A percentile compares a stretch with the other conserved stretches of the same genome.
These are phyloP conservation scores for Pythium rishiriense DNA, from an alignment of 352 stramenopile genomes.

Conservation along the genomic window DNA sequence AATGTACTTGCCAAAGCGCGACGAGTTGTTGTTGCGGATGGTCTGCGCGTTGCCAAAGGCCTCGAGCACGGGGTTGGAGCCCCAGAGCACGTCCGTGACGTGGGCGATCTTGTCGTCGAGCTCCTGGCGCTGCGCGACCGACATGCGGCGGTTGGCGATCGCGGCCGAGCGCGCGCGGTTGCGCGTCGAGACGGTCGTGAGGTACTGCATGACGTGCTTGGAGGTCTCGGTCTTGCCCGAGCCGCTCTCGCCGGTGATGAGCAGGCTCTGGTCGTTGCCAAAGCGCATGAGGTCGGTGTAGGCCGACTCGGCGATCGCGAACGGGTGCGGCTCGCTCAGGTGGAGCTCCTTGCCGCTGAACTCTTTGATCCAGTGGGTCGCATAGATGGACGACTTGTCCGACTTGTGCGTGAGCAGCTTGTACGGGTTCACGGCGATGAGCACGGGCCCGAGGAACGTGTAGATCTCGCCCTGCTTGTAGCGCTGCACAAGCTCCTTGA, in stretches of 20 bases:
- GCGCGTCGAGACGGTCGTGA: slow-evolving; percentile 85
- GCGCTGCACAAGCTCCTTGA: slow-evolving; percentile 74
- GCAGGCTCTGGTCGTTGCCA: slow-evolving; percentile 78
- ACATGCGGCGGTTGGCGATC: slow-evolving; percentile 79
- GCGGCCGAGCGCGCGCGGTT: slow-evolving; percentile 64
- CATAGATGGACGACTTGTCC: slow-evolving; percentile 76
- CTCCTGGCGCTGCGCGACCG: slow-evolving; percentile 71
- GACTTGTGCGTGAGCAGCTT: slow-evolving; percentile 72
- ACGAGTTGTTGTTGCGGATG: slow-evolving; percentile 88
- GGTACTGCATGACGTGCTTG: slow-evolving; percentile 96
- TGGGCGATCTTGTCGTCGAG: slow-evolving; percentile 67
- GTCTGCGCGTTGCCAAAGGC: slow-evolving; percentile 87
- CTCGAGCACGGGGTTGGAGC: slow-evolving; percentile 82
- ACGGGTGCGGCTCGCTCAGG: slow-evolving; percentile 80
- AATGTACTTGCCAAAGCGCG: slow-evolving; percentile 88
- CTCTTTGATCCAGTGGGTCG: slow-evolving; percentile 68
- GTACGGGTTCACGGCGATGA: slow-evolving; percentile 92
- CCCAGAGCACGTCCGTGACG: slow-evolving; percentile 78
- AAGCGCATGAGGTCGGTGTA: slow-evolving; percentile 92
- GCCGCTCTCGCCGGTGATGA: slow-evolving; percentile 85
- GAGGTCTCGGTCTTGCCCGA: slow-evolving; percentile 95
- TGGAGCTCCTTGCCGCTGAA: slow-evolving; percentile 85
- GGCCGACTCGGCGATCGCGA: slow-evolving; percentile 81
- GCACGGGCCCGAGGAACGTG: slow-evolving; percentile 90
- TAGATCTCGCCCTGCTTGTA: slow-evolving; percentile 87